A percentile compares a stretch with the other conserved stretches of the same genome.
These are phyloP conservation scores for Magnusiomyces suaveolens DNA, from an alignment of 1,139 yeast species.

Conservation along the genomic window DNA sequence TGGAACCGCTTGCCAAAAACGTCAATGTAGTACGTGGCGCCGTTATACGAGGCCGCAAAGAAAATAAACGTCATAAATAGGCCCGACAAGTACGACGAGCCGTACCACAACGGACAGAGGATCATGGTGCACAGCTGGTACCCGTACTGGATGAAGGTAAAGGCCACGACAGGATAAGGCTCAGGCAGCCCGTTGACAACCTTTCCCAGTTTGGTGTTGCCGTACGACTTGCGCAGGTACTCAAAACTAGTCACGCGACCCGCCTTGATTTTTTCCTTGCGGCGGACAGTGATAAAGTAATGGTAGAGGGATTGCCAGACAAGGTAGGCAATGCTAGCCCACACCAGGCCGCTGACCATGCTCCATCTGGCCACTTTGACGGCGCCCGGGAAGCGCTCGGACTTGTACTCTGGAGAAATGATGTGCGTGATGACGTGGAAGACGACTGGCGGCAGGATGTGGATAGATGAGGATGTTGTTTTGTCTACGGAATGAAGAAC, in stretches of 20 bases:
- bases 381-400: constrained; percentile 70
- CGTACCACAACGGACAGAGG: constrained; percentile 80
- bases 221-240: constrained; percentile 63
- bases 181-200: constrained; percentile 78
- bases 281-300: constrained; percentile 76
- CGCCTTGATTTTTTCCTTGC: constrained; percentile 69
- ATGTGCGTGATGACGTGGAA: constrained; percentile 84
- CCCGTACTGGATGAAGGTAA: constrained; percentile 74
- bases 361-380: constrained; percentile 58
- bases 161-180: constrained; percentile 74
- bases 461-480: constrained; percentile 87
- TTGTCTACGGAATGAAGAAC: constrained; percentile 88
- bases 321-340: constrained; percentile 77
- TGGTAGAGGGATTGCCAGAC: constrained; percentile 90
- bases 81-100: constrained; percentile 56
- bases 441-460: constrained; percentile 80
- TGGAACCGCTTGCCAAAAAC: constrained; percentile 74
- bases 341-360: constrained; percentile 57
- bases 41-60: constrained; percentile 74
- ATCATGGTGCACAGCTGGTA: constrained; percentile 87
- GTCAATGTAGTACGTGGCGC: constrained; percentile 90
- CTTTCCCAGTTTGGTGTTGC: constrained; percentile 56
- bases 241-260: constrained; percentile 88
- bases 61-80: constrained; percentile 62
- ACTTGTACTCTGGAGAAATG: constrained; percentile 46